Percentiles rank a stretch among this genome's conserved stretches.
phyloP scores from a whole-genome alignment of 139 green algal species.

The Volvox africanus region DNA sequence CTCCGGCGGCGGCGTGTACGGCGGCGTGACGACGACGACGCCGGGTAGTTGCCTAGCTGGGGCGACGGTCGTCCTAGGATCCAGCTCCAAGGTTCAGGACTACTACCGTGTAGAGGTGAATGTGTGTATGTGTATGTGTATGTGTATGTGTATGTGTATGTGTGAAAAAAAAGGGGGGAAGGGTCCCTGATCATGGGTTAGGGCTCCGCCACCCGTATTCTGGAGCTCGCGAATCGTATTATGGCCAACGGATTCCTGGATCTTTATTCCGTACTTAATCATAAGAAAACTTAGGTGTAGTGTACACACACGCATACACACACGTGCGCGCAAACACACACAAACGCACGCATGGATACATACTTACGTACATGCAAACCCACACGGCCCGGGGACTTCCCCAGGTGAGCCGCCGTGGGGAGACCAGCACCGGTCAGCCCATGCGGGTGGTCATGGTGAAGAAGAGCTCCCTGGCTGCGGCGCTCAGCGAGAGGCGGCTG shows the following conservation, averaged over 20 bases:
- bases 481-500: conserved; percentile 24
- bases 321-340: not conserved
- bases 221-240: too few relatives aligned
- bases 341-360: too few relatives aligned
- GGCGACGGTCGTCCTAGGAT: not conserved
- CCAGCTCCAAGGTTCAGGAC: conserved; percentile 32
- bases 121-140: not conserved
- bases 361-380: too few relatives aligned
- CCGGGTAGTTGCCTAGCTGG: conserved; percentile 17
- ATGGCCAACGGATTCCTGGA: too few relatives aligned
- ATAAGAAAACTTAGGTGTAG: too few relatives aligned
- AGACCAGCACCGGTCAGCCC: not conserved
- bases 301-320: too few relatives aligned
- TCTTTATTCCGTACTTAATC: too few relatives aligned
- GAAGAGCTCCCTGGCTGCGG: not conserved
- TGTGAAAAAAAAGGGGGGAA: too few relatives aligned
- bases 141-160: too few relatives aligned
- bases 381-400: not conserved
- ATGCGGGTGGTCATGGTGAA: conserved; percentile 16
- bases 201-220: too few relatives aligned
- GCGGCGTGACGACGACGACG: not conserved
- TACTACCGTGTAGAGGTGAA: conserved; percentile 34
- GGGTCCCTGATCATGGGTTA: too few relatives aligned
- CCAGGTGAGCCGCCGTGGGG: conserved; percentile 7
- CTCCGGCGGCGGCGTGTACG: not conserved